Base-by-base conservation (phyloP, 179 eudicot genomes). In the Spinacia oleracea region DNA sequence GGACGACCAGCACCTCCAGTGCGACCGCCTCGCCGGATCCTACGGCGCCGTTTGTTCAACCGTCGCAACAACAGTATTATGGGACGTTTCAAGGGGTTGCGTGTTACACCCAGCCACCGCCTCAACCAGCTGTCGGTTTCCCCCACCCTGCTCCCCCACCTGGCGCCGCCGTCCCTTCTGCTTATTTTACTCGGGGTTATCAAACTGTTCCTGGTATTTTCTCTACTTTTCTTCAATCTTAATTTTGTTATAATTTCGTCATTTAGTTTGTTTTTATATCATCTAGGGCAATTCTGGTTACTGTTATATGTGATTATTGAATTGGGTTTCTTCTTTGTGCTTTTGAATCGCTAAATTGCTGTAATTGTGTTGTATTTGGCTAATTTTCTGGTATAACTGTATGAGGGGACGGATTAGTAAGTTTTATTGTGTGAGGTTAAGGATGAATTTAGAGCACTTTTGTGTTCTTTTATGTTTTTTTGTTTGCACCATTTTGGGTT, bases 41-140 rank as follows among this genome's bases (percentile, higher is more conserved):
- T 0, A 55, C 80, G 7, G 56, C 82, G 9, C 75, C 79, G 81
- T 76, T 68, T 51, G 32, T 4, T 34, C 74, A 66, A 20, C 83
- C 77, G 51, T 81, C 83, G 43, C 82, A 78, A 53, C 80, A 78
- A 40, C 75, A 78, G 32, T 84, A 89, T 4, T 93, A 93, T 77
- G 97, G 98, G 0, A 93, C 96, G 27, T 93, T 93, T 75, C 97
- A 93, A 83, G 98, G 98, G 16, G 93, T 93, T 27, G 89, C 94
- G 0, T 88, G 80, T 64, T 79, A 84, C 70, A 81, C 64, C 6
- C 93, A 82, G 5, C 87, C 86, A 25, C 89, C 88, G n/a, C 83
- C 85, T 46, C 88, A 85, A 25, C 83, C 87, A 35, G 89, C 84
- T 20, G 72, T 88, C 38, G 97, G 92, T 66, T 77, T 89, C 59